Evolutionary conservation across 306 rosid species (phyloP).

Genomic region (Quercus berberidifolia): DNA sequence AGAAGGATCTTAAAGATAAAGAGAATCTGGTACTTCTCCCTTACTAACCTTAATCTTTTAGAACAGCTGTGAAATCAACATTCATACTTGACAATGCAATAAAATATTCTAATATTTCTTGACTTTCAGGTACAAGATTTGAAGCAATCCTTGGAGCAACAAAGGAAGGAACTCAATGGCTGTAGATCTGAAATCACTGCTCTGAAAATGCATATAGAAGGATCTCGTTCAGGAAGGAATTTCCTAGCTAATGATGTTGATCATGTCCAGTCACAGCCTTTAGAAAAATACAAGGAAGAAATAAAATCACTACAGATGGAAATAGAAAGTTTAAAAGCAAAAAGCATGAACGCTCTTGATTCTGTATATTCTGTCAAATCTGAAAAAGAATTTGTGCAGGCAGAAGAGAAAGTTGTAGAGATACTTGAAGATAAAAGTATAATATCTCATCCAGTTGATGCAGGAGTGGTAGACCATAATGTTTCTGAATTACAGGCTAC

Average conservation of each 20-base stretch:
- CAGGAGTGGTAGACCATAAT: slow-evolving; percentile 35
- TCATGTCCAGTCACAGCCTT: slow-evolving; percentile 42
- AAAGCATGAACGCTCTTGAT: slow-evolving; percentile 30
- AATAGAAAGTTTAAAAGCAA: slow-evolving; percentile 61
- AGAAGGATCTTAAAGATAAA: slow-evolving; percentile 79
- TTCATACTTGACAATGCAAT: background rate
- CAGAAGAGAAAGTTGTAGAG: slow-evolving; percentile 64
- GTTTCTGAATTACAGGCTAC: slow-evolving; percentile 34
- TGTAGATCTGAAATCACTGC: slow-evolving; percentile 88
- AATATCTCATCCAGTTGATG: slow-evolving; percentile 35
- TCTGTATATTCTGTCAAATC: slow-evolving; percentile 31
- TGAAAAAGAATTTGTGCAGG: slow-evolving; percentile 37
- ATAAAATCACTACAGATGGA: slow-evolving; percentile 68
- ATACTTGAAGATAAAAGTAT: slow-evolving; percentile 68
- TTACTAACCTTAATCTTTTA: slow-evolving; percentile 12
- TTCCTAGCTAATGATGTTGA: slow-evolving; percentile 37
- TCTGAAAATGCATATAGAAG: slow-evolving; percentile 80
- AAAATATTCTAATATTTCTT: slow-evolving; percentile 20
- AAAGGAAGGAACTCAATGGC: slow-evolving; percentile 72
- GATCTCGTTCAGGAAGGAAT: slow-evolving; percentile 48
- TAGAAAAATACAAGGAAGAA: slow-evolving; percentile 76
- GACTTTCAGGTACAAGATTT: slow-evolving; percentile 64
- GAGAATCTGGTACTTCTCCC: slow-evolving; percentile 63
- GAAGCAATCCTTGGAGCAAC: slow-evolving; percentile 75
- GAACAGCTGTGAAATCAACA: slow-evolving; percentile 23